phyloP scores from a whole-genome alignment of 2,329 filamentous ascomycete genomes.

The Bipolaris gigantea region DNA sequence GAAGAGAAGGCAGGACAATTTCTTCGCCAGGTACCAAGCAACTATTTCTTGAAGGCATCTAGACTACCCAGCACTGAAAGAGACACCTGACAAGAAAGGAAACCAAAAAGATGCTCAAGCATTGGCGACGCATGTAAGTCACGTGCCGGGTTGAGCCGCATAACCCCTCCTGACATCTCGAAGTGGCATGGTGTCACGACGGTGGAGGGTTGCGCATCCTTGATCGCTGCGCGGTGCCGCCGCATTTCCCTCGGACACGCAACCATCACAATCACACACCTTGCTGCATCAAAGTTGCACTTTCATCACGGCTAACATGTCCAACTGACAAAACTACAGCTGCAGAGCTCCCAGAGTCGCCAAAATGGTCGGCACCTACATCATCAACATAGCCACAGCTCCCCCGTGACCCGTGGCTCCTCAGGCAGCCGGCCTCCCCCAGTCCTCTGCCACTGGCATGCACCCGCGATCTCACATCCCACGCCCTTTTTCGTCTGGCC shows the following conservation, averaged over 20 bases:
- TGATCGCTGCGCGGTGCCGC: conserved; percentile 27
- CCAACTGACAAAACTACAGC: conserved; percentile 25
- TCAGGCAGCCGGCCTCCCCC: conserved; percentile 30
- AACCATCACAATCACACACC: conserved; percentile 25
- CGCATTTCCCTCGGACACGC: conserved; percentile 23
- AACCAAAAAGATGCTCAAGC: background rate
- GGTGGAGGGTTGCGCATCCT: conserved; percentile 26
- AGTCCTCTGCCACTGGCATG: conserved; percentile 17
- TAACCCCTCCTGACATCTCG: conserved; percentile 11
- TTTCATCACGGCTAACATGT: conserved; percentile 31
- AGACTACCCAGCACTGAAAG: background rate
- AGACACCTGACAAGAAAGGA: background rate
- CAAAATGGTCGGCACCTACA: conserved; percentile 21
- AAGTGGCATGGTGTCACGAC: conserved; percentile 27
- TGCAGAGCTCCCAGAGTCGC: conserved; percentile 20
- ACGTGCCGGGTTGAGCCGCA: conserved; percentile 16
- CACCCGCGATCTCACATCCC: conserved; percentile 9
- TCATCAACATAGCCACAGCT: conserved; percentile 34
- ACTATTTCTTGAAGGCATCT: background rate
- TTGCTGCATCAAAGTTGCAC: conserved; percentile 19
- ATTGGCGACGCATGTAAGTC: conserved; percentile 1
- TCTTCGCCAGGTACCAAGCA: background rate
- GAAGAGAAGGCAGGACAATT: background rate
- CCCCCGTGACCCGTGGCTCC: conserved; percentile 24
- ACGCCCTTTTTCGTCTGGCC: conserved; percentile 17